These are phyloP conservation scores for Acanthamoeba triangularis DNA, from an alignment of 208 protist genomes.

Conservation along the genomic window DNA sequence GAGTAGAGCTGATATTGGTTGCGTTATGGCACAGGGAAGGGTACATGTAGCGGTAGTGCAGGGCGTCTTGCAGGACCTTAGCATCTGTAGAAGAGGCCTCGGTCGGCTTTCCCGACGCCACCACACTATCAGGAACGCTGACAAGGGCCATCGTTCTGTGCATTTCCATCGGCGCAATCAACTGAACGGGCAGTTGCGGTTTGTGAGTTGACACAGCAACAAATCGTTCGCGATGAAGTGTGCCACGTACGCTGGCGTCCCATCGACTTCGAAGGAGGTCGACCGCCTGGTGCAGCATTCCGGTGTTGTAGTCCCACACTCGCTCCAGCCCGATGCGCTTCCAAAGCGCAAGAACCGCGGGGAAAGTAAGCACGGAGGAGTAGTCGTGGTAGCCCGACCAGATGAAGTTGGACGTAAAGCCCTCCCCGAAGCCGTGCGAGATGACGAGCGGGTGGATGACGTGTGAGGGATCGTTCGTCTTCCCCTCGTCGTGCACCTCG, in stretches of 20 bases:
- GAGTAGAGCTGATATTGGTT: not conserved
- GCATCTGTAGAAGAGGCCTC: constrained; percentile 5
- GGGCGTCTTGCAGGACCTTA: not conserved
- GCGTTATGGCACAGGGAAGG: not conserved
- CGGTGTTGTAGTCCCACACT: not conserved
- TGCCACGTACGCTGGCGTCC: not conserved
- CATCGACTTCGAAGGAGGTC: not conserved
- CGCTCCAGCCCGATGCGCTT: not conserved
- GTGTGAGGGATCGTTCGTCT: not conserved
- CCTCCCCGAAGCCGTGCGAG: constrained; percentile 94
- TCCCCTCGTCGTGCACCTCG: not conserved
- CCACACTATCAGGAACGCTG: not conserved
- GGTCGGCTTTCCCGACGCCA: not conserved
- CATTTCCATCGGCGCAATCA: not conserved
- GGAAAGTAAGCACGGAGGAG: constrained; percentile 92
- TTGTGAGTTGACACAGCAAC: not conserved
- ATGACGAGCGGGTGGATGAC: constrained; percentile 47
- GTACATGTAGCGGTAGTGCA: constrained; percentile 5
- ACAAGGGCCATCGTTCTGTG: not conserved
- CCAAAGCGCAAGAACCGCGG: constrained; percentile 93
- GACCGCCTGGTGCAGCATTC: constrained; percentile 84
- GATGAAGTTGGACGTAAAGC: constrained; percentile 95
- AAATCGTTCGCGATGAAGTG: not conserved
- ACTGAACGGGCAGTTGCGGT: not conserved
- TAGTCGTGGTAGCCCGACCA: constrained; percentile 95